These are phyloP conservation scores for Corinectria fuckeliana DNA, from an alignment of 2,329 filamentous ascomycete species.

Conservation along the genomic window DNA sequence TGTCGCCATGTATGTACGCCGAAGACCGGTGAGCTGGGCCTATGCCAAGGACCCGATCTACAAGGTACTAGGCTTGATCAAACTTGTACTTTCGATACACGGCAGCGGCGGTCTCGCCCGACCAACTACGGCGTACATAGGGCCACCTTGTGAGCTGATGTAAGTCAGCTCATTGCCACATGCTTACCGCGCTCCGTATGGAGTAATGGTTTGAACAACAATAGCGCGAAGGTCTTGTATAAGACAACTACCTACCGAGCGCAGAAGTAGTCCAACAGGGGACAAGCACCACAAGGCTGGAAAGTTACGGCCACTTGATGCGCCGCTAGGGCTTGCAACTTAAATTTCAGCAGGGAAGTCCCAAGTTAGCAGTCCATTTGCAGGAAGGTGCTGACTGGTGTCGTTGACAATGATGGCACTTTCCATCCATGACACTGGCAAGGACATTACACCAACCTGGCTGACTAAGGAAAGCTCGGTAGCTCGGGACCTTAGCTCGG, in stretches of 20 bases:
- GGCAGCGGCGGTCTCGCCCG: neutral
- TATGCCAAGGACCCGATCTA: conserved; percentile 1
- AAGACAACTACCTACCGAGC: neutral
- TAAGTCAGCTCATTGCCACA: neutral
- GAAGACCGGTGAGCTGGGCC: conserved; percentile 5
- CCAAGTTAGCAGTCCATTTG: neutral
- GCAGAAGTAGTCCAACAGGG: neutral
- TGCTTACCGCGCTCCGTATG: neutral
- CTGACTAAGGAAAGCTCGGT: conserved; percentile 8
- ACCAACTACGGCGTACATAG: neutral
- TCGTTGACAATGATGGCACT: conserved; percentile 1
- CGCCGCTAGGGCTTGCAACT: neutral
- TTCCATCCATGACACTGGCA: neutral
- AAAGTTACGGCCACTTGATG: neutral
- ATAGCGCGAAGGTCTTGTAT: neutral
- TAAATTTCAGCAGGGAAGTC: neutral
- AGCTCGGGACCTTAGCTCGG: neutral
- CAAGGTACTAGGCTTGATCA: neutral
- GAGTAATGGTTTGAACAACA: neutral
- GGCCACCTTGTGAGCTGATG: neutral
- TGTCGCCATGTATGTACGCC: neutral
- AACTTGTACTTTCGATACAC: neutral
- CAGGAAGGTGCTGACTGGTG: neutral
- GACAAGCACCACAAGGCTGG: neutral
- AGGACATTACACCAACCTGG: neutral